Percentiles rank a stretch among this genome's conserved stretches.
These are phyloP conservation scores for Globisporangium cylindrosporum DNA, from an alignment of 352 stramenopile genomes.

Conservation along the genomic window DNA sequence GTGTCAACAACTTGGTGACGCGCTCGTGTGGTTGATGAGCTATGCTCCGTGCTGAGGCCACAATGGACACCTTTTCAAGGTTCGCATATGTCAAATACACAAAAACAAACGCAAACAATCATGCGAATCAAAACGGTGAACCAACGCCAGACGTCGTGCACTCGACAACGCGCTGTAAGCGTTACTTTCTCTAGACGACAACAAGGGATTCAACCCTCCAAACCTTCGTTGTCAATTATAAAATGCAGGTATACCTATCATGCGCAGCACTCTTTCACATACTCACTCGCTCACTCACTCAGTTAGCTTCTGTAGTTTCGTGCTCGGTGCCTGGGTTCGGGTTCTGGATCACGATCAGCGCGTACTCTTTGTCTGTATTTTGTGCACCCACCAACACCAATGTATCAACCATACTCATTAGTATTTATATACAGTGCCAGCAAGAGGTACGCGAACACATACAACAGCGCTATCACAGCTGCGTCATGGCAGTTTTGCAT, in stretches of 20 bases:
- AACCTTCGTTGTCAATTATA: not conserved
- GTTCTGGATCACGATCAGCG: constrained; percentile 93
- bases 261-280: not conserved
- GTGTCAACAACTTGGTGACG: too few relatives aligned
- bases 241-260: not conserved
- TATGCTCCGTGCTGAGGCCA: too few relatives aligned
- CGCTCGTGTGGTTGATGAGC: too few relatives aligned
- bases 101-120: too few relatives aligned
- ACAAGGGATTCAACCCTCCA: too few relatives aligned
- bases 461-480: not conserved
- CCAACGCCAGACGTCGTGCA: too few relatives aligned
- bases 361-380: constrained; percentile 87
- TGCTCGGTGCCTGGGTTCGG: constrained; percentile 58
- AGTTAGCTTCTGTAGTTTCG: constrained; percentile 29
- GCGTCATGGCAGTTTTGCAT: too few relatives aligned
- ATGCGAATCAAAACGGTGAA: too few relatives aligned
- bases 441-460: not conserved
- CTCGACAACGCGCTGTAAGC: too few relatives aligned
- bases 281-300: not conserved
- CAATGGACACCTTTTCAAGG: too few relatives aligned
- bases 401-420: not conserved
- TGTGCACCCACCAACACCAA: not conserved
- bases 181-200: too few relatives aligned
- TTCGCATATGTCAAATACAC: too few relatives aligned
- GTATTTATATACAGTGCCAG: constrained; percentile 3